phyloP scores from a whole-genome alignment of 2,329 filamentous ascomycete species.

The Penicillium brasilianum region DNA sequence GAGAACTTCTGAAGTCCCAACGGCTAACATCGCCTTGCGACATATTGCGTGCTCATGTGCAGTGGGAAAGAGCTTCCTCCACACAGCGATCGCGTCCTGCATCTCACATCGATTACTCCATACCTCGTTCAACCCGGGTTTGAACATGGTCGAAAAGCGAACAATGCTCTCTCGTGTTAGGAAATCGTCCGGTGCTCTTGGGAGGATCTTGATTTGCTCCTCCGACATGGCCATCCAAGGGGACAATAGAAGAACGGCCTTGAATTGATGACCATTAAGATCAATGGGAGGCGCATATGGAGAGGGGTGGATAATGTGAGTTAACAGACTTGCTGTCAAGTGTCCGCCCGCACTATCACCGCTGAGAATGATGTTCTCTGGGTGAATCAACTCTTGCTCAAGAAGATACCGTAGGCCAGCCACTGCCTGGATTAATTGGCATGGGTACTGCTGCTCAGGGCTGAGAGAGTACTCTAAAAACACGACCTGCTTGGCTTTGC shows the following conservation, averaged over 20 bases:
- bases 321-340: neutral
- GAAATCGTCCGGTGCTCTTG: neutral
- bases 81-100: neutral
- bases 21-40: neutral
- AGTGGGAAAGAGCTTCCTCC: neutral
- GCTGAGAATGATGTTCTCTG: neutral
- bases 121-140: neutral
- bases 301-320: neutral
- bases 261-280: neutral
- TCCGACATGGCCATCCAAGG: neutral
- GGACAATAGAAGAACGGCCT: neutral
- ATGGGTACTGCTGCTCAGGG: neutral
- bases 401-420: slow-evolving; percentile 1
- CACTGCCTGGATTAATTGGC: slow-evolving; percentile 2
- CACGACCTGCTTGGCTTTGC: neutral
- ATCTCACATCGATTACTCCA: neutral
- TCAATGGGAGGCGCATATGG: slow-evolving; percentile 1
- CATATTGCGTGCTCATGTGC: neutral
- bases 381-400: neutral
- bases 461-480: neutral
- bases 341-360: slow-evolving; percentile 2
- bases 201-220: neutral
- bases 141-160: neutral
- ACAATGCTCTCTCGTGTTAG: neutral
- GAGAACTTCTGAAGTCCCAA: neutral